These are phyloP conservation scores for Rutstroemia sp. DNA, from an alignment of 2,329 filamentous ascomycete genomes.

Conservation along the genomic window DNA sequence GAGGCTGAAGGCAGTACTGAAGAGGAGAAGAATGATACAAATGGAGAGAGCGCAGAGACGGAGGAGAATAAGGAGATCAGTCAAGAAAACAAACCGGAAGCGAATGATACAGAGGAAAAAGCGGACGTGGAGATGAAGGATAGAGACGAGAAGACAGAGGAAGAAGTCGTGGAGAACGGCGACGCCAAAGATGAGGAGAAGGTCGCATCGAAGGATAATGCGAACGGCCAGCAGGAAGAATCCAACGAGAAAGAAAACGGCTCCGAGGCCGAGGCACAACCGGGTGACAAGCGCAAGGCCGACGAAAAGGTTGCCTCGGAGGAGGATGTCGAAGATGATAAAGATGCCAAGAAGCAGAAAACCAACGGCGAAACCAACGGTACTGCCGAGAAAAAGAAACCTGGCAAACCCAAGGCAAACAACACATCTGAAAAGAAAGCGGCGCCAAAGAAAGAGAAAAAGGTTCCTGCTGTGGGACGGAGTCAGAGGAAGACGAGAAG, in stretches of 20 bases:
- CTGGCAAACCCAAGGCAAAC: conserved; percentile 20
- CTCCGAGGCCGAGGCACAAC: conserved; percentile 11
- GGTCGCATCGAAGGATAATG: conserved; percentile 15
- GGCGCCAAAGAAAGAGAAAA: conserved; percentile 24
- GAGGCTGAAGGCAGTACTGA: conserved; percentile 8
- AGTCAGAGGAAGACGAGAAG: conserved; percentile 26
- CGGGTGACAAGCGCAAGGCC: conserved; percentile 24
- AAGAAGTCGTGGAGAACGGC: conserved; percentile 17
- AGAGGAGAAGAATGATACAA: conserved; percentile 12
- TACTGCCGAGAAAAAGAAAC: conserved; percentile 22
- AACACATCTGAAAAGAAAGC: conserved; percentile 7
- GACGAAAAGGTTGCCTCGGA: conserved; percentile 19
- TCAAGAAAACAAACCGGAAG: conserved; percentile 11
- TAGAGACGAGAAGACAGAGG: conserved; percentile 2
- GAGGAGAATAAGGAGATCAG: conserved; percentile 14
- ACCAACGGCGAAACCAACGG: conserved; percentile 1
- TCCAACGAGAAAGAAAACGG: conserved; percentile 9
- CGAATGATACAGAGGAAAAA: conserved; percentile 14
- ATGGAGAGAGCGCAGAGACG: conserved; percentile 21
- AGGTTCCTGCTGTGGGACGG: conserved; percentile 20
- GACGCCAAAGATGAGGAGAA: conserved; percentile 32
- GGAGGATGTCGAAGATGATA: conserved; percentile 14
- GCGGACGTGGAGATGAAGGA: conserved; percentile 10
- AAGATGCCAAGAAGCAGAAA: conserved; percentile 19
- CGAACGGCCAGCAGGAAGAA: conserved; percentile 6